A percentile compares a stretch with the other conserved stretches of the same genome.
phyloP scores from a whole-genome alignment of 1,284 basidiomycete species.

The Chalciporus piperatoides region DNA sequence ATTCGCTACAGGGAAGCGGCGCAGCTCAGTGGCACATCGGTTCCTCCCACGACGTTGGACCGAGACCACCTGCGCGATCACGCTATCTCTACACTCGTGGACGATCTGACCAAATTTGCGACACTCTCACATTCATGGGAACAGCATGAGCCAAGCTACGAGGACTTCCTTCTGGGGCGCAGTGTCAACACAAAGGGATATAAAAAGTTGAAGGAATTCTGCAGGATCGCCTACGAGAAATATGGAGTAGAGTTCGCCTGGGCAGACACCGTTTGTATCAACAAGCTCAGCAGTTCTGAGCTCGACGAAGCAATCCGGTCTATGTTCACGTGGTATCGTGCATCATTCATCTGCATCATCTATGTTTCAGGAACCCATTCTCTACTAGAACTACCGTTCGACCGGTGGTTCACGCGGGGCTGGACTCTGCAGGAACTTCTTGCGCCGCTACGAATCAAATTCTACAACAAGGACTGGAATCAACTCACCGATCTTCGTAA shows the following conservation, averaged over 20 bases:
- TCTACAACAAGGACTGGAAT: conserved; percentile 11
- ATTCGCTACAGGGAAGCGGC: background rate
- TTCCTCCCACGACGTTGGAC: too few relatives aligned
- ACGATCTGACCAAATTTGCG: background rate
- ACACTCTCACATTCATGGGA: conserved; percentile 3
- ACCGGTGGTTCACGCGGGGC: conserved; percentile 14
- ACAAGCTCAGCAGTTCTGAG: conserved; percentile 9
- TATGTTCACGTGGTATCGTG: conserved; percentile 12
- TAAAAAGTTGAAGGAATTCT: background rate
- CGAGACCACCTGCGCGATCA: background rate
- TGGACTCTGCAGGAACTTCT: conserved; percentile 18
- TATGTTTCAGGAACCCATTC: conserved; percentile 3
- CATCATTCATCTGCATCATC: conserved; percentile 4
- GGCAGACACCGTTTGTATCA: conserved; percentile 11
- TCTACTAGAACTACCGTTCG: background rate
- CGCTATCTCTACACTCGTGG: background rate
- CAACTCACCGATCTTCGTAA: conserved; percentile 1
- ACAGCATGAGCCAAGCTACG: background rate
- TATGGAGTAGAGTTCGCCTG: conserved; percentile 3
- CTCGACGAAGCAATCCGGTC: conserved; percentile 12
- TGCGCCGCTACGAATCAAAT: conserved; percentile 4
- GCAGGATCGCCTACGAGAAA: background rate
- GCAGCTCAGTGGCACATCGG: too few relatives aligned
- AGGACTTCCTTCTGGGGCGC: background rate
- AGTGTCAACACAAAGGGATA: background rate